Evolutionary conservation across 2,329 filamentous ascomycete species (phyloP).

Genomic region (Aspergillus clavatus): DNA sequence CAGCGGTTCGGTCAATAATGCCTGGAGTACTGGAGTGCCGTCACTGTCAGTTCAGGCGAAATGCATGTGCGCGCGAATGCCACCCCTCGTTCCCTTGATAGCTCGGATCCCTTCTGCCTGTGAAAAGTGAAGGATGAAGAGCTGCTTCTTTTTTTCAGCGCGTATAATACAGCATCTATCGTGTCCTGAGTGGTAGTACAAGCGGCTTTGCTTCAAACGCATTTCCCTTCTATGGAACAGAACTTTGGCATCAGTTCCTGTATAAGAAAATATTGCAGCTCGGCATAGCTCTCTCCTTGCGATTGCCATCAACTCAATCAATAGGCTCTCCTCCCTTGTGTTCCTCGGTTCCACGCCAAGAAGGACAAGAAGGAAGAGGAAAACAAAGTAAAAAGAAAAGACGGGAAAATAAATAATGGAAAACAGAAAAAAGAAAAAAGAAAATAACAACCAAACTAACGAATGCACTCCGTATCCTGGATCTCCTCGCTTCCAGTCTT

Average conservation of each 20-base stretch:
- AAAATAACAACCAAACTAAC: neutral
- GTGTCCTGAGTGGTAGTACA: slow-evolving; percentile 18
- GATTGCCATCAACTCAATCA: neutral
- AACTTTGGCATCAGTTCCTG: too few relatives aligned
- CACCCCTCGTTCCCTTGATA: too few relatives aligned
- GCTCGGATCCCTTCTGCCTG: neutral
- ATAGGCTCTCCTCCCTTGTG: neutral
- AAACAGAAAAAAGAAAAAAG: neutral
- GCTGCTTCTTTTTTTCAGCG: neutral
- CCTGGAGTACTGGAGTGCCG: too few relatives aligned
- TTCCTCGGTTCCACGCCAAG: neutral
- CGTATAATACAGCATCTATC: neutral
- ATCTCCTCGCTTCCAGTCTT: neutral
- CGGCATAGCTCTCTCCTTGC: neutral
- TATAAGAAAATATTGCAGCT: neutral
- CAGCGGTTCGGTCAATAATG: too few relatives aligned
- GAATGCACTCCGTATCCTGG: neutral
- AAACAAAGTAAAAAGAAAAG: neutral
- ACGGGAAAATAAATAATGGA: neutral
- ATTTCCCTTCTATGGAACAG: too few relatives aligned
- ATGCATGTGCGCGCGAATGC: neutral
- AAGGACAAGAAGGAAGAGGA: neutral
- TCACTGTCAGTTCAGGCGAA: neutral
- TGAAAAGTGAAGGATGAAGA: neutral
- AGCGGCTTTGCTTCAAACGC: neutral